Percentiles rank a stretch among this genome's conserved stretches.
These are phyloP conservation scores for Trypanosoma melophagium DNA, from an alignment of 208 protist genomes.

Conservation along the genomic window DNA sequence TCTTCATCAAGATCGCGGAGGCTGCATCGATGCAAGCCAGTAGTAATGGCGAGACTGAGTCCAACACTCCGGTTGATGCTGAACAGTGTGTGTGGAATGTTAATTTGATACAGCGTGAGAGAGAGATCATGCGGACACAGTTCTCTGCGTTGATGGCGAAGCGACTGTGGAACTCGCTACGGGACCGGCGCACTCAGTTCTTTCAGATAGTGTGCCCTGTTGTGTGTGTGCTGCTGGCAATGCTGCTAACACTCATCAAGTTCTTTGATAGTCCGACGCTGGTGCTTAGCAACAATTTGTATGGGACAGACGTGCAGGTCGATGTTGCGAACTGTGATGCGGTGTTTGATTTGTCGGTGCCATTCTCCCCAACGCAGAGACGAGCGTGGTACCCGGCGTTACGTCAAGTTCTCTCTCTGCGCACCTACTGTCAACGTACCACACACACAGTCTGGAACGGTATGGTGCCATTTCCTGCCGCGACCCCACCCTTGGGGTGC, in stretches of 20 bases:
- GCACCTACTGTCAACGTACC: conserved; percentile 42
- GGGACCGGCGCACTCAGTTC: conserved; percentile 31
- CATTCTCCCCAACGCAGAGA: conserved; percentile 27
- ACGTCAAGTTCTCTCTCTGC: conserved; percentile 15
- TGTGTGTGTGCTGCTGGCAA: conserved; percentile 24
- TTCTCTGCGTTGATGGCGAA: conserved; percentile 25
- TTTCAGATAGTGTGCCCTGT: conserved; percentile 31
- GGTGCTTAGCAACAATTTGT: conserved; percentile 7
- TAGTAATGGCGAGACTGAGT: background rate
- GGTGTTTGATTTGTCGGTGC: conserved; percentile 27
- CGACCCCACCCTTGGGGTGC: conserved; percentile 9
- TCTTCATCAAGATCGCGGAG: conserved; percentile 55
- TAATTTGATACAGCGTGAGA: background rate
- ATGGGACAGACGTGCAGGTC: conserved; percentile 27
- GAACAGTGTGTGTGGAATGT: conserved; percentile 10
- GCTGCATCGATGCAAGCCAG: too few species aligned
- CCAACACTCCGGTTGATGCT: background rate
- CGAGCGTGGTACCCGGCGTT: conserved; percentile 20
- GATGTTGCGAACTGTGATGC: conserved; percentile 12
- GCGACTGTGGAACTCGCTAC: conserved; percentile 13
- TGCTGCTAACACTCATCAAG: conserved; percentile 29
- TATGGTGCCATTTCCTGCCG: conserved; percentile 53
- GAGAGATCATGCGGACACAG: background rate
- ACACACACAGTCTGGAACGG: conserved; percentile 33
- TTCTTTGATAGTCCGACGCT: conserved; percentile 14